These are phyloP conservation scores for Daldinia sp. DNA, from an alignment of 2,329 filamentous ascomycete species.

Conservation along the genomic window DNA sequence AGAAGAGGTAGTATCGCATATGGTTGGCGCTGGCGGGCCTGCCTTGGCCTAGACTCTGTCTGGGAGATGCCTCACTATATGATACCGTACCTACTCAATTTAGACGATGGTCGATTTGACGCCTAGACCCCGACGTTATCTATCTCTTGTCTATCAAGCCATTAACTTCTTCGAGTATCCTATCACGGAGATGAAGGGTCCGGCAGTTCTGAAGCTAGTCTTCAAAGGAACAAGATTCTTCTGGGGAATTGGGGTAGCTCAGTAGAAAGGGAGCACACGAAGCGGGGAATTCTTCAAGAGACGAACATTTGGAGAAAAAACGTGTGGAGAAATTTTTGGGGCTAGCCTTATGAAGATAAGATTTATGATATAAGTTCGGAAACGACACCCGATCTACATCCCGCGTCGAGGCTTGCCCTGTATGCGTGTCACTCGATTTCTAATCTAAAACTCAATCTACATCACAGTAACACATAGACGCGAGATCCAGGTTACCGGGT, in stretches of 20 bases:
- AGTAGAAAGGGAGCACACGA: background rate
- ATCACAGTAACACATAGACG: background rate
- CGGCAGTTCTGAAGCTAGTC: slow-evolving; percentile 16
- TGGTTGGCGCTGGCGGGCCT: background rate
- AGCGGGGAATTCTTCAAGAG: slow-evolving; percentile 6
- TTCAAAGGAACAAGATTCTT: background rate
- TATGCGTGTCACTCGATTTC: background rate
- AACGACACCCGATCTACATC: slow-evolving; percentile 22
- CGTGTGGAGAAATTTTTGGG: slow-evolving; percentile 10
- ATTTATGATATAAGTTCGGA: slow-evolving; percentile 7
- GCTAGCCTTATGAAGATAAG: slow-evolving; percentile 11
- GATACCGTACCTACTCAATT: background rate
- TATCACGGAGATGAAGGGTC: slow-evolving; percentile 20
- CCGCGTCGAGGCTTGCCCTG: background rate
- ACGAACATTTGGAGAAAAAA: background rate
- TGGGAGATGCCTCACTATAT: background rate
- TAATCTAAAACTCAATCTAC: background rate
- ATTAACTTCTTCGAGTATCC: slow-evolving; percentile 7
- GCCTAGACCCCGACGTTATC: background rate
- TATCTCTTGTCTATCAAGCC: background rate
- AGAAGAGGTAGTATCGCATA: background rate
- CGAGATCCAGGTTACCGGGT: slow-evolving; percentile 19
- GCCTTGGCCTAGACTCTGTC: background rate
- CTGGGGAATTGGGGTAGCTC: slow-evolving; percentile 6
- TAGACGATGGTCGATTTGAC: background rate